These are phyloP conservation scores for Parafenestella ontariensis DNA, from an alignment of 2,329 filamentous ascomycete genomes.

Conservation along the genomic window DNA sequence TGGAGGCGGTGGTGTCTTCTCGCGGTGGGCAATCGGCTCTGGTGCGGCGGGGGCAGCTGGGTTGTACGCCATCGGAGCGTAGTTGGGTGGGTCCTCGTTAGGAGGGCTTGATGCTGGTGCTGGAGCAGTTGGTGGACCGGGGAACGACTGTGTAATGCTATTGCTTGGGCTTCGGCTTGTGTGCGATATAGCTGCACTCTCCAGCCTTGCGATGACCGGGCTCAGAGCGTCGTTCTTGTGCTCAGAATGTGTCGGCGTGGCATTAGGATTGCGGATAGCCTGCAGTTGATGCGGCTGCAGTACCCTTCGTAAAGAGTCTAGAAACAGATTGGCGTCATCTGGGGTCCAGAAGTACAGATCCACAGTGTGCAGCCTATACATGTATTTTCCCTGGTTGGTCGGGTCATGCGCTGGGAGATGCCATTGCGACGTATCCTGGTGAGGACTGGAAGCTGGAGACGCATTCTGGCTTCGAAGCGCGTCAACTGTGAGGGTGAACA, in stretches of 20 bases:
- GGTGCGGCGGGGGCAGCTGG: constrained; percentile 79
- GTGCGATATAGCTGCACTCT: constrained; percentile 71
- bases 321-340: constrained; percentile 72
- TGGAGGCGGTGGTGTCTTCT: constrained; percentile 79
- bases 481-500: constrained; percentile 72
- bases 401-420: constrained; percentile 77
- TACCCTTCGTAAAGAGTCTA: constrained; percentile 71
- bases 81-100: constrained; percentile 52
- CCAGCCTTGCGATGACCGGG: constrained; percentile 75
- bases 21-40: constrained; percentile 73
- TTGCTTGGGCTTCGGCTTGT: constrained; percentile 49
- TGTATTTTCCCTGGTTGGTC: constrained; percentile 76
- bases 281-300: constrained; percentile 64
- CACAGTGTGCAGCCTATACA: constrained; percentile 77
- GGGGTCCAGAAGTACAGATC: constrained; percentile 84
- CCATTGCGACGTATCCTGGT: constrained; percentile 67
- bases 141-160: constrained; percentile 48
- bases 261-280: constrained; percentile 46
- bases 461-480: constrained; percentile 39
- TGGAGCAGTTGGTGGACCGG: constrained; percentile 46
- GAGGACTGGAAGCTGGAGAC: constrained; percentile 47
- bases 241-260: constrained; percentile 49
- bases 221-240: constrained; percentile 63
- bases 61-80: constrained; percentile 76
- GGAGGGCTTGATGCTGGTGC: constrained; percentile 39